Percentiles rank a stretch among this genome's conserved stretches.
phyloP scores from a whole-genome alignment of 331 rosid genomes.

The Quercus phellos region DNA sequence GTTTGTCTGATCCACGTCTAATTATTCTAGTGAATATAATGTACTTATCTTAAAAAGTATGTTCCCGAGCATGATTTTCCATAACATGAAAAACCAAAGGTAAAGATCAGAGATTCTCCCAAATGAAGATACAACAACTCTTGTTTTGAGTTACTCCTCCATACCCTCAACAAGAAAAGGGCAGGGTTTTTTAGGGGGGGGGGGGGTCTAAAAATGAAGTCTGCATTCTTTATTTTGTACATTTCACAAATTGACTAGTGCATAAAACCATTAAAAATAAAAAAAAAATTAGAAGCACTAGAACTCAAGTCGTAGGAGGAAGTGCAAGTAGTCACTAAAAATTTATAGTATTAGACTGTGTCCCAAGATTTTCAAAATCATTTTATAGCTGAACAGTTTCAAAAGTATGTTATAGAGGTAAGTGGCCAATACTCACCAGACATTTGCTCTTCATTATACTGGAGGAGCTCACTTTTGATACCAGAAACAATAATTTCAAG shows the following conservation, averaged over 20 bases:
- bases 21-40: background rate
- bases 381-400: background rate
- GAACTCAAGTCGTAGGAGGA: background rate
- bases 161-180: too few relatives aligned
- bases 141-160: background rate
- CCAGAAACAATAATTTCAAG: constrained; percentile 1
- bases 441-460: background rate
- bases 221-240: background rate
- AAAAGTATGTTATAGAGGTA: background rate
- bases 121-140: background rate
- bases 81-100: background rate
- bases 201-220: background rate
- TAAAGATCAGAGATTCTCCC: background rate
- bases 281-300: background rate
- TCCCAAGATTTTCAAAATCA: background rate
- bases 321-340: background rate
- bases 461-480: background rate
- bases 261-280: background rate
- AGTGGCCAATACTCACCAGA: background rate
- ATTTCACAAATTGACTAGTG: background rate
- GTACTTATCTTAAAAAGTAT: background rate
- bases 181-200: too few relatives aligned
- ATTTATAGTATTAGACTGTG: background rate
- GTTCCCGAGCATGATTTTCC: background rate
- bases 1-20: background rate